phyloP scores from a whole-genome alignment of 1,139 yeast species.

The Hansenula lynferdii region DNA sequence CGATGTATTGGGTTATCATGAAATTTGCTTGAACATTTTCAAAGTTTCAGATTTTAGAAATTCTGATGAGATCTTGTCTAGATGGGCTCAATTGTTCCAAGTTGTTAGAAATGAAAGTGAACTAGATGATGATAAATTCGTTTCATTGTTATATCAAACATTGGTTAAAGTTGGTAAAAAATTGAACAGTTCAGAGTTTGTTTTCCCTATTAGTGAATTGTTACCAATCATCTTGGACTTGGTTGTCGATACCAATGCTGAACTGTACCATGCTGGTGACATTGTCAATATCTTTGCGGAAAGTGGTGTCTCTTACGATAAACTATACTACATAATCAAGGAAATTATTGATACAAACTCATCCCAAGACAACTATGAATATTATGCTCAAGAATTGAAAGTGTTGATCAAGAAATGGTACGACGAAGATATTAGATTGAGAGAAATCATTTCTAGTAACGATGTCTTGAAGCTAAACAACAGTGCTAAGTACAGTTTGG shows the following conservation, averaged over 20 bases:
- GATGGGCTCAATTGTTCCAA: slow-evolving; percentile 66
- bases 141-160: slow-evolving; percentile 31
- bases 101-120: slow-evolving; percentile 11
- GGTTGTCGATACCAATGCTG: slow-evolving; percentile 30
- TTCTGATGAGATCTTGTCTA: slow-evolving; percentile 62
- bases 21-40: slow-evolving; percentile 72
- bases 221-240: slow-evolving; percentile 46
- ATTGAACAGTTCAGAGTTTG: slow-evolving; percentile 55
- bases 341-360: slow-evolving; percentile 65
- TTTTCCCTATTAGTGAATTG: slow-evolving; percentile 75
- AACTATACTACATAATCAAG: slow-evolving; percentile 60
- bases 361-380: slow-evolving; percentile 36
- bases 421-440: slow-evolving; percentile 51
- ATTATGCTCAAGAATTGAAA: slow-evolving; percentile 53
- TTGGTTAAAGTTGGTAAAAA: slow-evolving; percentile 45
- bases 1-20: slow-evolving; percentile 84
- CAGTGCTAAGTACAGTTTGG: not conserved
- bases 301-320: slow-evolving; percentile 72
- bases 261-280: slow-evolving; percentile 45
- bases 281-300: slow-evolving; percentile 66
- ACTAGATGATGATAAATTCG: slow-evolving; percentile 26
- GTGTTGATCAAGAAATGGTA: slow-evolving; percentile 67
- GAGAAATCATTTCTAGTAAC: slow-evolving; percentile 35
- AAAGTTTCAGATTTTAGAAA: slow-evolving; percentile 79
- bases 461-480: slow-evolving; percentile 10